Conservation (phyloP, 306 rosid genomes). For the Acmispon strigosus region DNA sequence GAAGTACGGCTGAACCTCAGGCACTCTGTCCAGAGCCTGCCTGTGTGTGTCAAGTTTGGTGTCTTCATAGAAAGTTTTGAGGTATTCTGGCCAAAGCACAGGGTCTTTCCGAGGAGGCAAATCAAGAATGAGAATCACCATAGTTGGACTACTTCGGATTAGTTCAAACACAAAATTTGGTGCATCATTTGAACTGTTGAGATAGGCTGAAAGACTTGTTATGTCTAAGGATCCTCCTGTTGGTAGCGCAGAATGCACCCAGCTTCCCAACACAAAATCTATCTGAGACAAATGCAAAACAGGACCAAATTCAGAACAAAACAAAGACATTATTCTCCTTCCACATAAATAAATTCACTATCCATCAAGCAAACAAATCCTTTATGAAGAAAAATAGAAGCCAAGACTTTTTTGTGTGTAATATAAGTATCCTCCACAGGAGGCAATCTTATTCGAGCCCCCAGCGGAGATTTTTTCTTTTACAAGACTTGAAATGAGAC, state of each 20-base stretch:
- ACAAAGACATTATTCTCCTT: not conserved
- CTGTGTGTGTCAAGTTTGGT: conserved; percentile 51
- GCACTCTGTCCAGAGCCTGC: conserved; percentile 45
- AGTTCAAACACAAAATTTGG: conserved; percentile 71
- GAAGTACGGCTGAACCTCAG: conserved; percentile 54
- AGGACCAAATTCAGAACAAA: not conserved
- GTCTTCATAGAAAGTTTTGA: conserved; percentile 67
- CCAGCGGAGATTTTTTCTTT: no score
- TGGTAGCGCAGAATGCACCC: conserved; percentile 70
- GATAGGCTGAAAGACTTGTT: conserved; percentile 66
- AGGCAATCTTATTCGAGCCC: no score
- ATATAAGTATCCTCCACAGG: no score
- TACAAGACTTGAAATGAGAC: no score
- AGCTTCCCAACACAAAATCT: conserved; percentile 75
- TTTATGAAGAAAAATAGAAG: conserved; percentile 1
- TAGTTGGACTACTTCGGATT: conserved; percentile 64
- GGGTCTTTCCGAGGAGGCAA: conserved; percentile 66
- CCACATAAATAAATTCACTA: not conserved
- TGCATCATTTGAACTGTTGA: conserved; percentile 59
- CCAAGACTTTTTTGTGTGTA: not conserved
- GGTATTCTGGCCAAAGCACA: conserved; percentile 57
- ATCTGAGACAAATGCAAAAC: conserved; percentile 35
- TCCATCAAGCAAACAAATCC: not conserved
- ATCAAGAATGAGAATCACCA: conserved; percentile 60
- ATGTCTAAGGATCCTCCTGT: conserved; percentile 74